Percentiles rank a stretch among this genome's conserved stretches.
phyloP scores from a whole-genome alignment of 805 yeast species.

The Wickerhamomyces silvicola region DNA sequence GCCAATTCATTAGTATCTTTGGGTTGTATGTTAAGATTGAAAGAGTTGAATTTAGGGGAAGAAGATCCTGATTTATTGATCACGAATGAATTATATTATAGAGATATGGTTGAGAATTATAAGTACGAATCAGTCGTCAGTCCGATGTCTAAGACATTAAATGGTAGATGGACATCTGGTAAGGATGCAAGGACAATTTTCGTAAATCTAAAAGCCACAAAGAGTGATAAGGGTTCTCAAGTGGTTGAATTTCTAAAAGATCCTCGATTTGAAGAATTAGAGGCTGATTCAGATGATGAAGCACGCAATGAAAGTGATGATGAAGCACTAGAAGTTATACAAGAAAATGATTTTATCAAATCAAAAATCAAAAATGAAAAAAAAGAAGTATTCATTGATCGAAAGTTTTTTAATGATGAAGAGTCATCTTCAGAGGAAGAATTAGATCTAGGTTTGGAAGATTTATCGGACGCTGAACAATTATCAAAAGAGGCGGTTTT shows the following conservation, averaged over 20 bases:
- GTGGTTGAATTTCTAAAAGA: slow-evolving; percentile 6
- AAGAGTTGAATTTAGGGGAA: slow-evolving; percentile 12
- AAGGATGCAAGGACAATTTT: slow-evolving; percentile 15
- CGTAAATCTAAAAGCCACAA: slow-evolving; percentile 1
- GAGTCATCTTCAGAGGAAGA: neutral
- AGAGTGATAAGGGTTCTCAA: slow-evolving; percentile 1
- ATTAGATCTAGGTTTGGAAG: slow-evolving; percentile 1
- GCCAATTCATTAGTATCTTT: slow-evolving; percentile 11
- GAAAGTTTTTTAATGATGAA: neutral
- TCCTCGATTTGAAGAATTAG: slow-evolving; percentile 1
- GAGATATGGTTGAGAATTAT: slow-evolving; percentile 17
- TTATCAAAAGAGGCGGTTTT: neutral
- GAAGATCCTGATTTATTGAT: slow-evolving; percentile 23
- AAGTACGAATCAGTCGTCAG: slow-evolving; percentile 14
- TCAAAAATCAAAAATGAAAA: neutral
- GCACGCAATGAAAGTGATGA: neutral
- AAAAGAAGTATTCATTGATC: neutral
- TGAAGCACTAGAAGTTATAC: neutral
- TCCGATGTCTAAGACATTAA: slow-evolving; percentile 6
- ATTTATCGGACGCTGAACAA: neutral
- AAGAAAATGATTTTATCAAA: neutral
- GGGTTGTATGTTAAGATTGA: slow-evolving; percentile 14
- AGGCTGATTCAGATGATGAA: neutral
- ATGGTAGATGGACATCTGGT: slow-evolving; percentile 24
- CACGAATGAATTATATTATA: slow-evolving; percentile 18